Base-by-base conservation (phyloP, 208 protist species). In the Polymyxa betae region DNA sequence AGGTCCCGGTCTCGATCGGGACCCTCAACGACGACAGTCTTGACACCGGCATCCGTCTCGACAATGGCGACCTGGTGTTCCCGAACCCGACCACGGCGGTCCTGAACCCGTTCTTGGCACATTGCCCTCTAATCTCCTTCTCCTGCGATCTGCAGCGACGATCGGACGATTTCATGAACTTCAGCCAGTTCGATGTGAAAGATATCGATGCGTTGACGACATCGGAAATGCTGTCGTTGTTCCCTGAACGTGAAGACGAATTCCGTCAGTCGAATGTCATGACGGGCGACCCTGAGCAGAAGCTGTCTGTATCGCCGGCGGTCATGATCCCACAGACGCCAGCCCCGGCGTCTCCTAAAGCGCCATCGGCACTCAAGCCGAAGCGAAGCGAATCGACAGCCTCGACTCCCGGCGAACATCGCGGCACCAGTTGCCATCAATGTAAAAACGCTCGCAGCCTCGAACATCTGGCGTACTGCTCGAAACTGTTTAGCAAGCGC, bases 401-500 rank as follows among this genome's bases (percentile, higher is more conserved):
- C 16, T 29, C 54, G 54, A 66, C 29, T 16, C 20, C 54, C 20
- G 54, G 20, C 54, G 54, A 32, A 29, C 54, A 66, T 16, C 54
- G 54, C 29, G 54, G 54, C 20, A 66, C 54, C 20, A 32, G 20
- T 16, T 66, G 54, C 54, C 54, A 66, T 29, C 54, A 66, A 29
- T 66, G 54, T 29, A 66, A 66, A 29, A 66, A 66, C 54, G 54
- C 54, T 29, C 16, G 54, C 20, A 66, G 20, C 20, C 16, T 66
- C 54, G 54, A 66, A 16, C 54, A 66, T 16, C 54, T 66, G 54
- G 54, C 54, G 54, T 66, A 32, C 54, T 66, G 54, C 54, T 66
- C 54, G 54, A 66, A 66, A 16, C 16, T 32, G 54, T 66, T 66
- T 29, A 29, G 20, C 20, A 66, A 66, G 29, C 54, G 54, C 29